Percentiles rank a stretch among this genome's conserved stretches.
Conservation (phyloP, 108 stramenopile species). For the Cyclotella baltica region DNA sequence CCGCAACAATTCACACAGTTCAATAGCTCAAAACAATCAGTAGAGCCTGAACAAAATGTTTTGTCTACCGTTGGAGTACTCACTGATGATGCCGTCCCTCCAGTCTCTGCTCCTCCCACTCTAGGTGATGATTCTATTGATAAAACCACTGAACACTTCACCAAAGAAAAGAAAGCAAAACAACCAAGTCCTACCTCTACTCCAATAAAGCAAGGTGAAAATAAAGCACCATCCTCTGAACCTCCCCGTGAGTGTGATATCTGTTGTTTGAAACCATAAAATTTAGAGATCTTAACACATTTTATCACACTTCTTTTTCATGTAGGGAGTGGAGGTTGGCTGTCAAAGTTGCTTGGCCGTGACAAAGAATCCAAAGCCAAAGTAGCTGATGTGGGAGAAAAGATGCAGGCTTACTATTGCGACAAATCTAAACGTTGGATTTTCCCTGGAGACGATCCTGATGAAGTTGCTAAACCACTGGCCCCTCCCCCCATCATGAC, state of each 20-base stretch:
- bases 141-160: neutral
- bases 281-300: neutral
- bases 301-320: conserved; percentile 8
- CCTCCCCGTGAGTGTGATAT: conserved; percentile 44
- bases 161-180: conserved; percentile 23
- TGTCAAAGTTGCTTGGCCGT: conserved; percentile 80
- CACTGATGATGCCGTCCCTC: conserved; percentile 16
- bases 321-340: conserved; percentile 51
- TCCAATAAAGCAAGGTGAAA: conserved; percentile 31
- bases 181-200: conserved; percentile 21
- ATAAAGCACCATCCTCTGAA: conserved; percentile 49
- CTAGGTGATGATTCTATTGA: conserved; percentile 13
- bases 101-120: conserved; percentile 40
- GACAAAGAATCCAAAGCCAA: conserved; percentile 69
- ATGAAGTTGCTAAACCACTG: conserved; percentile 71
- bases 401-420: conserved; percentile 86
- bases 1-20: neutral
- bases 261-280: neutral
- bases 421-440: conserved; percentile 65
- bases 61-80: neutral
- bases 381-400: conserved; percentile 66
- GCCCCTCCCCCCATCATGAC: conserved; percentile 81
- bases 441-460: conserved; percentile 86
- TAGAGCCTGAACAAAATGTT: neutral
- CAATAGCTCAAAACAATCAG: neutral